A percentile compares a stretch with the other conserved stretches of the same genome.
Conservation (phyloP, 805 yeast genomes). For the Saturnispora saitoi region DNA sequence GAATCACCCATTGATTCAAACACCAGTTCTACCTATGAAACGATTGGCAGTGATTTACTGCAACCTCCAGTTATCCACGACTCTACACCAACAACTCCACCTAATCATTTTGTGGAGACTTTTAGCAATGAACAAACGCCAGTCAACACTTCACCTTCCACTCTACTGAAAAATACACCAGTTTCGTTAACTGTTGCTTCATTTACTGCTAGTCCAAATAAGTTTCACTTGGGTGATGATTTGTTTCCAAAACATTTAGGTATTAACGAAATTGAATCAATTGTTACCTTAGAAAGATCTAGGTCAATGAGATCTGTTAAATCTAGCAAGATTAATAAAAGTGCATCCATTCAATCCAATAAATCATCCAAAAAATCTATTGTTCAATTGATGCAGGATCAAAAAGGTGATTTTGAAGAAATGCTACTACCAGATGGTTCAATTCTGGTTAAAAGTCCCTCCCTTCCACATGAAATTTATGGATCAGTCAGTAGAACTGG, state of each 20-base stretch:
- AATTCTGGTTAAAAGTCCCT: constrained; percentile 31
- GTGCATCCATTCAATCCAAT: constrained; percentile 9
- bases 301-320: constrained; percentile 47
- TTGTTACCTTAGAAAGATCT: constrained; percentile 62
- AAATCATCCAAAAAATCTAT: constrained; percentile 19
- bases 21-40: neutral
- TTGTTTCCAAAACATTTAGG: constrained; percentile 65
- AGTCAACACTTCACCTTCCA: neutral
- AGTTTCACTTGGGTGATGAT: constrained; percentile 42
- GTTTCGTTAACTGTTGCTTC: constrained; percentile 9
- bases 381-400: constrained; percentile 18
- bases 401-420: constrained; percentile 14
- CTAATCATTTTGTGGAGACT: neutral
- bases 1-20: neutral
- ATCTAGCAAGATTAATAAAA: constrained; percentile 9
- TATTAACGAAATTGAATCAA: constrained; percentile 63
- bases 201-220: constrained; percentile 15
- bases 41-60: neutral
- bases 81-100: neutral
- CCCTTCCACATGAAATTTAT: constrained; percentile 1
- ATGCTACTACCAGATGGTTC: constrained; percentile 33
- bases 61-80: constrained; percentile 4
- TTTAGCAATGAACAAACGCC: neutral
- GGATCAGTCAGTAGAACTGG: constrained; percentile 6
- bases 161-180: constrained; percentile 9